Percentiles rank a stretch among this genome's conserved stretches.
These are phyloP conservation scores for Apiotrichum veenhuisii DNA, from an alignment of 1,284 basidiomycete genomes.

Conservation along the genomic window DNA sequence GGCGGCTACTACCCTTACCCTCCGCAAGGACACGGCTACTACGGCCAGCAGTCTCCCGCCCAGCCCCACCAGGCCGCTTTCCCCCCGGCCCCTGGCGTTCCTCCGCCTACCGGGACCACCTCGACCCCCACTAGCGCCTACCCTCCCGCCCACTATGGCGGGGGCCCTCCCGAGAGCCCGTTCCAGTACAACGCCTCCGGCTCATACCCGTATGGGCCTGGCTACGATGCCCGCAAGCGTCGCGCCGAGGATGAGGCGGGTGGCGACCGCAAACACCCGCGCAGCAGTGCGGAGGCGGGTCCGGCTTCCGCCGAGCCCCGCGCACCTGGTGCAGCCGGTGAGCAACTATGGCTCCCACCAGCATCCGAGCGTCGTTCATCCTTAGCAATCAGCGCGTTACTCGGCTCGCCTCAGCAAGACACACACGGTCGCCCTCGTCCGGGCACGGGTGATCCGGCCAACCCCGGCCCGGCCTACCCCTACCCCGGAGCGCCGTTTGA, in stretches of 20 bases:
- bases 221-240: constrained; percentile 36
- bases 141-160: constrained; percentile 12
- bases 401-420: constrained; percentile 42
- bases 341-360: constrained; percentile 43
- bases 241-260: constrained; percentile 30
- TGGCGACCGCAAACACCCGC: constrained; percentile 23
- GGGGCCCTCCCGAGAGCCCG: constrained; percentile 37
- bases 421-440: constrained; percentile 26
- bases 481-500: constrained; percentile 3
- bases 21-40: constrained; percentile 24
- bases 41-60: constrained; percentile 21
- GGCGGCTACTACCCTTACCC: constrained; percentile 29
- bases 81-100: constrained; percentile 4
- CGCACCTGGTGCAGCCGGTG: constrained; percentile 12
- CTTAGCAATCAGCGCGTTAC: constrained; percentile 41
- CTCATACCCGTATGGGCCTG: constrained; percentile 20
- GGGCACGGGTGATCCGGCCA: constrained; percentile 10
- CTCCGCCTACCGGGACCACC: constrained; percentile 2
- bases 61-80: constrained; percentile 14
- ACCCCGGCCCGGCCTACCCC: neutral
- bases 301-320: constrained; percentile 10
- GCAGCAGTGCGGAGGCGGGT: constrained; percentile 7
- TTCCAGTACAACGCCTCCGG: constrained; percentile 44
- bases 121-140: constrained; percentile 13
- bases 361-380: constrained; percentile 40